phyloP scores from a whole-genome alignment of 2,329 filamentous ascomycete genomes.

The Aspergillus neotritici region DNA sequence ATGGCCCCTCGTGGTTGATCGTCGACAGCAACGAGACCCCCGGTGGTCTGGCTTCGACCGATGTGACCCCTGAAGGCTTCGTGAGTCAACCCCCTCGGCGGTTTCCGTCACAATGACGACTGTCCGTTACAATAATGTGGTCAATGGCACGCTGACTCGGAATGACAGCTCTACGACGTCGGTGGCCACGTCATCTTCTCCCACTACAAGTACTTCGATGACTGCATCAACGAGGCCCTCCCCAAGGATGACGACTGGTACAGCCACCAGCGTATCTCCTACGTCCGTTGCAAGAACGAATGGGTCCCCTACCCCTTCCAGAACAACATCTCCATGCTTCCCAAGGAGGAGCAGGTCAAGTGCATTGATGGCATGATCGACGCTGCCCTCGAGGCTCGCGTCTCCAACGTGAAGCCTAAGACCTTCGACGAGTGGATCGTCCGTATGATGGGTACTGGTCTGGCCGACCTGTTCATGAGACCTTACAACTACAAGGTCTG shows the following conservation, averaged over 20 bases:
- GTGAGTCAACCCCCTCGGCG: constrained; percentile 54
- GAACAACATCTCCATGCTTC: constrained; percentile 98
- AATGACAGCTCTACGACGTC: constrained; percentile 84
- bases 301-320: constrained; percentile 99
- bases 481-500: constrained; percentile 99
- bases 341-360: constrained; percentile 92
- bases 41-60: constrained; percentile 92
- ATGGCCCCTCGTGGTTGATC: constrained; percentile 92
- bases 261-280: constrained; percentile 96
- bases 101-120: background rate
- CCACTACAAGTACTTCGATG: constrained; percentile 99
- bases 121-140: no score
- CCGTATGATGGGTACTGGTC: constrained; percentile 79
- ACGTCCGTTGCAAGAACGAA: constrained; percentile 90
- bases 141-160: constrained; percentile 2
- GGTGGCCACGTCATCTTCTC: constrained; percentile 98
- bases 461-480: constrained; percentile 96
- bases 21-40: constrained; percentile 87
- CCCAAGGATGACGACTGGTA: constrained; percentile 95
- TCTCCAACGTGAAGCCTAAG: constrained; percentile 85
- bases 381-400: constrained; percentile 78
- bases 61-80: constrained; percentile 92
- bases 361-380: constrained; percentile 96
- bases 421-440: constrained; percentile 99
- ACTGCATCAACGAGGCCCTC: constrained; percentile 94